phyloP scores from a whole-genome alignment of 306 rosid species.

The Prinsepia uniflora region DNA sequence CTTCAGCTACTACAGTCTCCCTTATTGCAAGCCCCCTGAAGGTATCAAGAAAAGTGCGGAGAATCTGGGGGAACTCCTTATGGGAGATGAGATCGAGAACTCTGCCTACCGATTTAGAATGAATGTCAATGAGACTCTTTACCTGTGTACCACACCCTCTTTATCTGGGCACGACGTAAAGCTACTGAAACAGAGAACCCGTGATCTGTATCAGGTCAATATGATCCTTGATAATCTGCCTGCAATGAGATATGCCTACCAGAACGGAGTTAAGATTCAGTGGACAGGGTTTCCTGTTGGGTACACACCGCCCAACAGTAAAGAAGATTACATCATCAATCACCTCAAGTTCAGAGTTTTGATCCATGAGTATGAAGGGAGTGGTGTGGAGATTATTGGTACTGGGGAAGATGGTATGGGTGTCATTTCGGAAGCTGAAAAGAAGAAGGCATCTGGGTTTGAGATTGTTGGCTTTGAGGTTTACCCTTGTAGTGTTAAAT shows the following conservation, averaged over 20 bases:
- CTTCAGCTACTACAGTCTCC: conserved; percentile 81
- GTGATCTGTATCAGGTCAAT: conserved; percentile 86
- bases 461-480: conserved; percentile 97
- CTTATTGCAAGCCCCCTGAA: conserved; percentile 57
- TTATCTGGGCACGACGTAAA: conserved; percentile 71
- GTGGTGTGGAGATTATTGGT: conserved; percentile 69
- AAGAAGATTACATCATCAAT: conserved; percentile 78
- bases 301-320: conserved; percentile 53
- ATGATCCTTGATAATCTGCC: conserved; percentile 96
- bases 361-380: conserved; percentile 90
- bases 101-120: conserved; percentile 71
- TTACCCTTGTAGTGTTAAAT: conserved; percentile 69
- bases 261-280: conserved; percentile 74
- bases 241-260: conserved; percentile 74
- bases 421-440: conserved; percentile 66
- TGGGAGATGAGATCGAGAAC: conserved; percentile 91
- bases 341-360: conserved; percentile 80
- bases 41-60: conserved; percentile 86
- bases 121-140: conserved; percentile 69
- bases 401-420: conserved; percentile 95
- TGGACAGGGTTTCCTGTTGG: conserved; percentile 98
- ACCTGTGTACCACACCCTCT: conserved; percentile 57
- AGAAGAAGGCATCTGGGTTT: conserved; percentile 71
- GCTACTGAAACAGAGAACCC: conserved; percentile 83
- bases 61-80: conserved; percentile 88